phyloP scores from a whole-genome alignment of 371 early-diverging fungal species.

The Smittium culicis region DNA sequence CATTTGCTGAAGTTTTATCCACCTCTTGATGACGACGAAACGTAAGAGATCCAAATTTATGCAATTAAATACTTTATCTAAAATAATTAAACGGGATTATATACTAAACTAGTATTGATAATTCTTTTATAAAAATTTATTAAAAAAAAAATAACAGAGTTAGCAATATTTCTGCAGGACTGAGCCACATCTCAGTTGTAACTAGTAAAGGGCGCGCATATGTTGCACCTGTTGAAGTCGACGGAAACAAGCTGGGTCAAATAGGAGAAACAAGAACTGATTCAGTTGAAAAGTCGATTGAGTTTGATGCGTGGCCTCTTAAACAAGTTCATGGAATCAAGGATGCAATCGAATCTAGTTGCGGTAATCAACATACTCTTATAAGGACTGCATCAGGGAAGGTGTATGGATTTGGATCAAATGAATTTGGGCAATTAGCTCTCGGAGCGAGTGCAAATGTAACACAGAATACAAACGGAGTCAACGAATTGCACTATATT shows the following conservation, averaged over 20 bases:
- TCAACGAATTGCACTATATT: slow-evolving; percentile 4
- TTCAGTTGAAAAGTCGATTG: not conserved
- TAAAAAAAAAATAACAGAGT: slow-evolving; percentile 8
- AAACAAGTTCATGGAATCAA: slow-evolving; percentile 7
- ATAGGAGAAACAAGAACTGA: slow-evolving; percentile 13
- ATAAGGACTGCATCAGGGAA: slow-evolving; percentile 10
- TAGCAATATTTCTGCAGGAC: slow-evolving; percentile 22
- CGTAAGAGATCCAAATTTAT: too few species aligned
- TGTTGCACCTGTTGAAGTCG: slow-evolving; percentile 16
- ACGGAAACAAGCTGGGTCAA: slow-evolving; percentile 19
- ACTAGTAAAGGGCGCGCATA: slow-evolving; percentile 22
- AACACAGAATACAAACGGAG: not conserved
- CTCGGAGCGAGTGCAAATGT: not conserved
- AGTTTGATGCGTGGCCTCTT: not conserved
- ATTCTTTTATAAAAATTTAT: too few species aligned
- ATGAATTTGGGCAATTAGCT: slow-evolving; percentile 9
- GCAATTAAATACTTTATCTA: too few species aligned
- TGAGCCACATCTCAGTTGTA: slow-evolving; percentile 20
- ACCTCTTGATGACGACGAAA: not conserved
- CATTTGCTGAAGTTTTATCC: not conserved
- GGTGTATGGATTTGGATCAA: slow-evolving; percentile 8
- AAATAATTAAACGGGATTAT: too few species aligned
- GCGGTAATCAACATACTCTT: slow-evolving; percentile 10
- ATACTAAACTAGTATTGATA: too few species aligned
- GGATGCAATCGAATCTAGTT: slow-evolving; percentile 2